Conservation (phyloP, 202 grass and related monocot species). For the Schoenoplectus triqueter region DNA sequence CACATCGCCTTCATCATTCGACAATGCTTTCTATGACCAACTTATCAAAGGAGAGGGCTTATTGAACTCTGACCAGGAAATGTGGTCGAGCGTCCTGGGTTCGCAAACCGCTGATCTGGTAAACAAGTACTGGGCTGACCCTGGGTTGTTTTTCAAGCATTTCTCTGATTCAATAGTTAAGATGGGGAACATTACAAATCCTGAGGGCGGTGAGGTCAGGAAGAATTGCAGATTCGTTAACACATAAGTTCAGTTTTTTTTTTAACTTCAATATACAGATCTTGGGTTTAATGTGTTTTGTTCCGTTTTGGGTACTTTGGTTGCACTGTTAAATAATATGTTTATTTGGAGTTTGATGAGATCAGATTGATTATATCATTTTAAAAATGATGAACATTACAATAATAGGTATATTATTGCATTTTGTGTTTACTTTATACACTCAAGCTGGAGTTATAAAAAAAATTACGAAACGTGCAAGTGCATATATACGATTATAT, state of each 20-base stretch:
- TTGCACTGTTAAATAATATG: conserved; percentile 44
- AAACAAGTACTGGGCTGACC: conserved; percentile 78
- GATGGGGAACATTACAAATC: conserved; percentile 97
- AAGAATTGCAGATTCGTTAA: conserved; percentile 97
- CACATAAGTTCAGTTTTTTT: conserved; percentile 42
- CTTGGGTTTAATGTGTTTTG: conserved; percentile 34
- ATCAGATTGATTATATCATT: conserved; percentile 24
- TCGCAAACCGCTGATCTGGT: conserved; percentile 70
- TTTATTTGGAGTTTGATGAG: conserved; percentile 44
- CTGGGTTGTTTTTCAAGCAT: conserved; percentile 73
- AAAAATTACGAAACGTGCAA: neutral
- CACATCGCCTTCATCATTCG: conserved; percentile 54
- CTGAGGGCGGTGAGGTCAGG: conserved; percentile 75
- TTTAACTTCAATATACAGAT: neutral
- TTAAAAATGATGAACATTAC: conserved; percentile 33
- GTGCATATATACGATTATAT: neutral
- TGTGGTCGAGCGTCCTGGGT: conserved; percentile 75
- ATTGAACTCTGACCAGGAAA: conserved; percentile 97
- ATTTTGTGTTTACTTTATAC: conserved; percentile 15
- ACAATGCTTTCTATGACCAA: conserved; percentile 79
- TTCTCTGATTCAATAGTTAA: conserved; percentile 97
- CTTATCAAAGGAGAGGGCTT: conserved; percentile 76
- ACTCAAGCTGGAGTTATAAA: conserved; percentile 1
- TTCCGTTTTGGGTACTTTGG: conserved; percentile 31
- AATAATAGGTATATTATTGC: conserved; percentile 19